phyloP scores from a whole-genome alignment of 768 basidiomycete species.

The Russula olivacea region DNA sequence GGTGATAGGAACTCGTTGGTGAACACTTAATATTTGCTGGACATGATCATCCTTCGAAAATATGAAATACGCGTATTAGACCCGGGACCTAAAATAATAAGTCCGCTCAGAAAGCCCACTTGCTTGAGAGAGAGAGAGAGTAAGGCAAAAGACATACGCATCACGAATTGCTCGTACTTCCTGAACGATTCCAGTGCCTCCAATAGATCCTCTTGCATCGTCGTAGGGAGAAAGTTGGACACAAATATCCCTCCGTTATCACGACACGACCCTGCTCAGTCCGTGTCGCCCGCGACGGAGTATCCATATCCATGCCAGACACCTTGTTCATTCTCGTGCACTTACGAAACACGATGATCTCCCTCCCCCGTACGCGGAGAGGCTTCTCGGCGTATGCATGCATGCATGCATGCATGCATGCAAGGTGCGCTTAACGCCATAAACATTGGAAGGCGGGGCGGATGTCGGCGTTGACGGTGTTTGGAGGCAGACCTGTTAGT shows the following conservation, averaged over 20 bases:
- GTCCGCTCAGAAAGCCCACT: background rate
- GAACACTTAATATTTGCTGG: conserved; percentile 1
- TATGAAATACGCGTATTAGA: conserved; percentile 15
- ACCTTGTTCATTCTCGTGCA: too few relatives aligned
- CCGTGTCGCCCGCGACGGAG: background rate
- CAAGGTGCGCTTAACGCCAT: background rate
- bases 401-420: too few relatives aligned
- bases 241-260: background rate
- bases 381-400: conserved; percentile 12
- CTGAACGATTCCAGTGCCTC: conserved; percentile 5
- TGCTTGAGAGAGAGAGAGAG: background rate
- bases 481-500: background rate
- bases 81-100: background rate
- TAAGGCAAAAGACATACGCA: conserved; percentile 1
- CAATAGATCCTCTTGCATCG: background rate
- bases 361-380: background rate
- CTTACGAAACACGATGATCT: conserved; percentile 3
- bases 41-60: conserved; percentile 9
- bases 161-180: conserved; percentile 1
- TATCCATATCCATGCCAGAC: too few relatives aligned
- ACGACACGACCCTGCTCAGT: background rate
- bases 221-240: background rate
- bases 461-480: conserved; percentile 10
- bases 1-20: conserved; percentile 10
- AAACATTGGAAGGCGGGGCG: background rate